These are phyloP conservation scores for Bertia moriformis DNA, from an alignment of 2,329 filamentous ascomycete species.

Conservation along the genomic window DNA sequence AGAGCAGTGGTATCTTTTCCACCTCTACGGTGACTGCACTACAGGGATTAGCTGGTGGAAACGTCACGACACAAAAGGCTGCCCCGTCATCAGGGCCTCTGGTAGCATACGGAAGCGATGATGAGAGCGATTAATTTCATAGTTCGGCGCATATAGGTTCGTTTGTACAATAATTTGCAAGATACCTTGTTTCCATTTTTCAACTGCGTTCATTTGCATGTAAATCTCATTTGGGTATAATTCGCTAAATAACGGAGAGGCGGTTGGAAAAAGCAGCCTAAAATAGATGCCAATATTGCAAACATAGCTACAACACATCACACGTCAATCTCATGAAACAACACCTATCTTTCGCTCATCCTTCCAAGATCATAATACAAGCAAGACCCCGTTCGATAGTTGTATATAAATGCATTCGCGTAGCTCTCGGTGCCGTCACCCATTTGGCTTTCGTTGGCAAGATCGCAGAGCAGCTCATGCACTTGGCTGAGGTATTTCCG, in stretches of 20 bases:
- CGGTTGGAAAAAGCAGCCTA: no score
- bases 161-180: neutral
- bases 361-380: constrained; percentile 67
- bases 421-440: constrained; percentile 11
- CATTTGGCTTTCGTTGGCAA: constrained; percentile 44
- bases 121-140: constrained; percentile 46
- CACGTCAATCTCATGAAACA: neutral
- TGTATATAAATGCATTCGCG: constrained; percentile 72
- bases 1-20: constrained; percentile 57
- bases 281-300: no score
- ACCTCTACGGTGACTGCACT: constrained; percentile 69
- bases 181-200: neutral
- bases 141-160: neutral
- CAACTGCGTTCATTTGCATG: no score
- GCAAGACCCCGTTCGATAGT: constrained; percentile 71
- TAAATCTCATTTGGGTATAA: no score
- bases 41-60: constrained; percentile 37
- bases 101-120: constrained; percentile 81
- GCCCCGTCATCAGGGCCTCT: constrained; percentile 50
- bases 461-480: constrained; percentile 54
- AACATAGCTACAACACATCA: no score
- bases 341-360: neutral
- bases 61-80: constrained; percentile 37
- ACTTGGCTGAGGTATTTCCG: constrained; percentile 72
- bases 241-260: no score